Evolutionary conservation across 352 stramenopile species (phyloP).

Genomic region (Saprolegnia parasitica): DNA sequence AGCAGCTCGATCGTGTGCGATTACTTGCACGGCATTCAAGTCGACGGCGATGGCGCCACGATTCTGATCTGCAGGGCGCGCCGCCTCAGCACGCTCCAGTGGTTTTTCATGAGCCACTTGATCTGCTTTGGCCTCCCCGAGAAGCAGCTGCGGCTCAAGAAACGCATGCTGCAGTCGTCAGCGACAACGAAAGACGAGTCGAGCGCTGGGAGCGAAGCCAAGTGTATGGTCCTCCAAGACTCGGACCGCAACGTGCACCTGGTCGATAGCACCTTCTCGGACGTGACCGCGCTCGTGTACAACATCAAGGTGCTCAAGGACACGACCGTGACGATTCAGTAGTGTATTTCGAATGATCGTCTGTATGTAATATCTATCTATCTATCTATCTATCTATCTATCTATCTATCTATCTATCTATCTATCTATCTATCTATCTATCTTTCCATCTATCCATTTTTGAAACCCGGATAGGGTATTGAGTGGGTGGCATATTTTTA

Average conservation of each 20-base stretch:
- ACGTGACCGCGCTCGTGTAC: constrained; percentile 24
- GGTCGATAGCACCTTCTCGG: constrained; percentile 3
- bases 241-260: constrained; percentile 13
- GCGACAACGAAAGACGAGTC: neutral
- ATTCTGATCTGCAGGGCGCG: neutral
- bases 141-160: constrained; percentile 18
- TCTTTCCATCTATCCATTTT: neutral
- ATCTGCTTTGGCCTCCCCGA: constrained; percentile 21
- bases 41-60: neutral
- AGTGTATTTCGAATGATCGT: neutral
- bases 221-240: constrained; percentile 19
- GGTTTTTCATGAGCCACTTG: constrained; percentile 25
- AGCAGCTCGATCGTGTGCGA: constrained; percentile 10
- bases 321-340: constrained; percentile 11
- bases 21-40: neutral
- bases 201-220: neutral
- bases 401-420: too few relatives aligned
- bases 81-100: constrained; percentile 22
- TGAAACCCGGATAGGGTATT: too few relatives aligned
- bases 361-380: too few relatives aligned
- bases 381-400: too few relatives aligned
- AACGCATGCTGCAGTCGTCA: neutral
- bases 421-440: neutral
- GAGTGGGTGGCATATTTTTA: too few relatives aligned
- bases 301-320: constrained; percentile 26